Evolutionary conservation across 1,284 basidiomycete species (phyloP).

Genomic region (Cryptococcus amylolentus): DNA sequence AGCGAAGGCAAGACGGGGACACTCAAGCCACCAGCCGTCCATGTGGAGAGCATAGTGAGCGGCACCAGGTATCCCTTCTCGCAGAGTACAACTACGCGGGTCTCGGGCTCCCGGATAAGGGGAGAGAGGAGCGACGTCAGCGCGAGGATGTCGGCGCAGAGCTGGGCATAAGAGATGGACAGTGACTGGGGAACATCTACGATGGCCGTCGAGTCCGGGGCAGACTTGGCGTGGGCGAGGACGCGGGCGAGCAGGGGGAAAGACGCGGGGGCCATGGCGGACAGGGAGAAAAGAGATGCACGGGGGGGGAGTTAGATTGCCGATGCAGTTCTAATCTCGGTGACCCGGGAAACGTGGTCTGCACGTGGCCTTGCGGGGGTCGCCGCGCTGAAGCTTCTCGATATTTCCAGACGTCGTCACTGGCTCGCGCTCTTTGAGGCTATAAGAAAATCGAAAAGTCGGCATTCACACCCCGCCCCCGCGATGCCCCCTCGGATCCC

Average conservation of each 20-base stretch:
- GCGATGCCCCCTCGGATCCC: conserved; percentile 38
- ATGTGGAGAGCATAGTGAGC: conserved; percentile 23
- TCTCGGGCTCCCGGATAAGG: conserved; percentile 9
- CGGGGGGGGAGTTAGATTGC: no score
- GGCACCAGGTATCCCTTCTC: conserved; percentile 33
- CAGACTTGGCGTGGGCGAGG: background rate
- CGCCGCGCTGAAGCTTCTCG: conserved; percentile 1
- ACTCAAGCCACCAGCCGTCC: conserved; percentile 37
- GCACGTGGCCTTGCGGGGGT: background rate
- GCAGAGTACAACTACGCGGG: conserved; percentile 23
- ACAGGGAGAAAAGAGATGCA: background rate
- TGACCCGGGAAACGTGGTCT: background rate
- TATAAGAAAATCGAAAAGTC: no score
- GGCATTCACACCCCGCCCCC: no score
- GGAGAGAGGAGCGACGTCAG: conserved; percentile 7
- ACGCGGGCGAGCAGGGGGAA: conserved; percentile 26
- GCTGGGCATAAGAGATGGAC: conserved; percentile 14
- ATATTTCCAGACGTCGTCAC: conserved; percentile 8
- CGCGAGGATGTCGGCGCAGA: conserved; percentile 20
- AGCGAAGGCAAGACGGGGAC: conserved; percentile 37
- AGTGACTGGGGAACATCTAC: conserved; percentile 14
- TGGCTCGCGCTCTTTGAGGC: no score
- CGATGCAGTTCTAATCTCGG: background rate
- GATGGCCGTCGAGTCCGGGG: conserved; percentile 22
- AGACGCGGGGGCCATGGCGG: no score